These are phyloP conservation scores for Trametopsis cervina DNA, from an alignment of 768 basidiomycete genomes.

Conservation along the genomic window DNA sequence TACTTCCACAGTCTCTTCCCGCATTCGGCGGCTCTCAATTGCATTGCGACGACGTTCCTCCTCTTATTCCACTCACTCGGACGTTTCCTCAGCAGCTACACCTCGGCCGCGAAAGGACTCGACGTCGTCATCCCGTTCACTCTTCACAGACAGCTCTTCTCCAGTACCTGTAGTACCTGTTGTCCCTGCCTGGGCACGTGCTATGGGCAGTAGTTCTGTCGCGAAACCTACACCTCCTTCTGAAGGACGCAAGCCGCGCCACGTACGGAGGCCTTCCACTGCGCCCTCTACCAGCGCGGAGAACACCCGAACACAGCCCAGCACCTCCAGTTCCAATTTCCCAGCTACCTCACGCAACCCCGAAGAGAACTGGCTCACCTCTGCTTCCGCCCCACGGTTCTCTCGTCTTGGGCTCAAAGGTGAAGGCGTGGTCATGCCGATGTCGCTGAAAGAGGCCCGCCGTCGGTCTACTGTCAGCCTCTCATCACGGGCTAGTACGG, in stretches of 20 bases:
- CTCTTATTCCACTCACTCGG: not conserved
- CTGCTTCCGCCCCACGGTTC: constrained; percentile 19
- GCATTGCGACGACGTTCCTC: not conserved
- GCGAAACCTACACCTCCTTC: not conserved
- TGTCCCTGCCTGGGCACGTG: constrained; percentile 11
- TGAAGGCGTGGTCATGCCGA: constrained; percentile 22
- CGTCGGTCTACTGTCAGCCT: constrained; percentile 13
- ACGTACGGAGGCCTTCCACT: not conserved
- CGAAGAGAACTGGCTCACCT: constrained; percentile 21
- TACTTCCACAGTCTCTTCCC: not conserved
- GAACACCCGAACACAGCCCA: constrained; percentile 5
- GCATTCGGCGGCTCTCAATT: not conserved
- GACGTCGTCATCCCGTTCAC: not conserved
- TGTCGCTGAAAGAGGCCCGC: constrained; percentile 16
- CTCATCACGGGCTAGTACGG: not conserved
- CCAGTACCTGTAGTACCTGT: not conserved
- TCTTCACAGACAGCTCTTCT: not conserved
- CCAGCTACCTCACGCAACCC: constrained; percentile 16
- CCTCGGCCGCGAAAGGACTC: not conserved
- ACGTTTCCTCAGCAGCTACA: not conserved
- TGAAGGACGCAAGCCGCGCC: not conserved
- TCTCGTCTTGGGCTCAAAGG: constrained; percentile 20
- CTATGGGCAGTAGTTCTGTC: not conserved
- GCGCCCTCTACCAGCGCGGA: constrained; percentile 4
- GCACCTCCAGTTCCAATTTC: not conserved